Conservation (phyloP, 495 filamentous ascomycete genomes). For the Neurospora sp. region DNA sequence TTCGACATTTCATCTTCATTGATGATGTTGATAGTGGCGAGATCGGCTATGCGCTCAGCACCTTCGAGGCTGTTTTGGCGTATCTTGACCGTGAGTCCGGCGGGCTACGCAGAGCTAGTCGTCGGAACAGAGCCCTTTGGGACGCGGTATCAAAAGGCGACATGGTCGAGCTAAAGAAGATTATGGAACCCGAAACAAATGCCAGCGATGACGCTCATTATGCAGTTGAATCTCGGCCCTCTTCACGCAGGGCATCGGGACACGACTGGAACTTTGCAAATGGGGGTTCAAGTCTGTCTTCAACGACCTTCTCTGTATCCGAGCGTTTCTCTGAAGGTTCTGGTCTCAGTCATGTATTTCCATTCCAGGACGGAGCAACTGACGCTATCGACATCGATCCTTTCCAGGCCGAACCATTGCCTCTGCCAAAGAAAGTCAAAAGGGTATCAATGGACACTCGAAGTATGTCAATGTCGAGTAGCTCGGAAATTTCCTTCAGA, state of each 20-base stretch:
- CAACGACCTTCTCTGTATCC: constrained; percentile 29
- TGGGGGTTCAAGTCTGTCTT: constrained; percentile 35
- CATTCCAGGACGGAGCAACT: constrained; percentile 55
- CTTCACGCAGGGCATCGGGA: constrained; percentile 30
- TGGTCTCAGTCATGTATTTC: constrained; percentile 78
- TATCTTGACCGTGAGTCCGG: constrained; percentile 80
- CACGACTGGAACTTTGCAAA: constrained; percentile 34
- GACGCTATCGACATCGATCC: constrained; percentile 23
- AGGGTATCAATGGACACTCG: constrained; percentile 79
- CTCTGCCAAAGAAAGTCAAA: constrained; percentile 51
- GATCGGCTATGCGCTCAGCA: constrained; percentile 93
- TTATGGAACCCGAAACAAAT: constrained; percentile 57
- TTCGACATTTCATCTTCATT: constrained; percentile 92
- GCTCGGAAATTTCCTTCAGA: constrained; percentile 65
- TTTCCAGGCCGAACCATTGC: constrained; percentile 18
- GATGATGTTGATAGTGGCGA: constrained; percentile 97
- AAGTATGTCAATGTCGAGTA: constrained; percentile 86
- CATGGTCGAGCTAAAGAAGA: constrained; percentile 59
- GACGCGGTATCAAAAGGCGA: constrained; percentile 70
- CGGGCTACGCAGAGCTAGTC: constrained; percentile 71
- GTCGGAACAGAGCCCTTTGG: constrained; percentile 80
- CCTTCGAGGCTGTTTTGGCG: constrained; percentile 87
- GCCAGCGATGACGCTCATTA: constrained; percentile 35
- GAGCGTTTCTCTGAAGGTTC: constrained; percentile 45
- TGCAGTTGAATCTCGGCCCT: constrained; percentile 21